Base-by-base conservation (phyloP, 192 early-diverging fungal genomes). In the Backusella tuberculispora region DNA sequence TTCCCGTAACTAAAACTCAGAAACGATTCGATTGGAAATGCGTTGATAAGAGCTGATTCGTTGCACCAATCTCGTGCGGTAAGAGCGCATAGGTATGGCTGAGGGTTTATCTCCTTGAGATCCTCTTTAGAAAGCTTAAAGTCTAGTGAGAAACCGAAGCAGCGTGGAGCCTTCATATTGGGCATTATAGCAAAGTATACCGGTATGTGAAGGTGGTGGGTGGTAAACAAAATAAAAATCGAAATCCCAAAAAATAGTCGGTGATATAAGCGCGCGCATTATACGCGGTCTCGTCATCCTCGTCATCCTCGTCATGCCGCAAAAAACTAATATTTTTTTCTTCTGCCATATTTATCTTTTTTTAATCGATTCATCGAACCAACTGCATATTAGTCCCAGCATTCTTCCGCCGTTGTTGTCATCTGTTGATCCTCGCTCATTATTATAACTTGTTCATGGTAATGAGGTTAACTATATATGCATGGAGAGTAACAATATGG, bases 401-500 rank as follows among this genome's bases (percentile, higher is more conserved):
- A 43, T 43, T 43, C 42, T 43, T 43, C 42, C 42, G 1, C 42
- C 42, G 42, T 43, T 10, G 42, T 10, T 43, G 63, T 65, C 63
- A 65, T 65, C 63, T 65, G 1, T 65, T 65, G 29, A 65, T 65
- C 63, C 63, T 65, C 63, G 37, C 63, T 65, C 34, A 65, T 65
- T 65, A 65, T 24, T 14, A 65, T 0, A 26, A 37, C 63, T 65
- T 65, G 63, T 21, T 37, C 34, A 38, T 34, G 63, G 63, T 65
- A 65, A 26, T 65, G 63, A 65, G 29, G 63, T 65, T 65, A 26
- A 65, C 63, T 65, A 65, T 37, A 65, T 65, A 65, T 1, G 63
- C 63, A 65, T 38, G 63, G 63, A 65, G 63, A 38, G 21, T 65
- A 8, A 34, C 63, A 65, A 65, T 65, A 65, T 65, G 63, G 63